phyloP scores from a whole-genome alignment of 2,329 filamentous ascomycete species.

The Sporothrix protearum region DNA sequence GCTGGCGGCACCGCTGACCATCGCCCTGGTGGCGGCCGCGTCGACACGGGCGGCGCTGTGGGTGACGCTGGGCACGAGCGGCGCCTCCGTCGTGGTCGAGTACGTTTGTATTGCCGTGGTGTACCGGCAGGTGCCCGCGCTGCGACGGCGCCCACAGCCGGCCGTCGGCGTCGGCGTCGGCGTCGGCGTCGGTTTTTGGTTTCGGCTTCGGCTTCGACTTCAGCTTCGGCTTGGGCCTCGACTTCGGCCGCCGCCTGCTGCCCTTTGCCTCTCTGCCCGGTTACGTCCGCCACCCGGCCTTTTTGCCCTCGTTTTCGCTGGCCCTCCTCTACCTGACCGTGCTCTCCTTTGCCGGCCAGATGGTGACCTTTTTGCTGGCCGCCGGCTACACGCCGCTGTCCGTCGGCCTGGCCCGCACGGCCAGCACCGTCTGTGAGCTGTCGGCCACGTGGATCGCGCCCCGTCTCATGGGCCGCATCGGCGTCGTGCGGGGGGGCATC shows the following conservation, averaged over 20 bases:
- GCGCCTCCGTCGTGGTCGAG: conserved; percentile 46
- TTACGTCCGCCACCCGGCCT: conserved; percentile 54
- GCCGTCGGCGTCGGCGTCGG: too few species aligned
- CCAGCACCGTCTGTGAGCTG: conserved; percentile 55
- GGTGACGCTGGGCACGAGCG: conserved; percentile 46
- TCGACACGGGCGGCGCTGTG: conserved; percentile 48
- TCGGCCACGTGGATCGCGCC: conserved; percentile 60
- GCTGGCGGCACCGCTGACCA: conserved; percentile 50
- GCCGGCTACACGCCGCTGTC: conserved; percentile 49
- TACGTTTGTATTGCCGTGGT: conserved; percentile 44
- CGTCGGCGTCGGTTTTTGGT: too few species aligned
- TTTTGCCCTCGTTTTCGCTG: conserved; percentile 58
- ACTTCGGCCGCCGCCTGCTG: conserved; percentile 27
- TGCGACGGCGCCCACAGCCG: conserved; percentile 21
- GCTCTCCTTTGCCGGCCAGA: conserved; percentile 57
- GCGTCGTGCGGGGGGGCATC: conserved; percentile 61
- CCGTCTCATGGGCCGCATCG: conserved; percentile 51
- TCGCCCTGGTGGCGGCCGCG: conserved; percentile 46
- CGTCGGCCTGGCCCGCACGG: conserved; percentile 52
- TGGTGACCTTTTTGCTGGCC: conserved; percentile 61
- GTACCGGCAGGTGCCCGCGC: conserved; percentile 29
- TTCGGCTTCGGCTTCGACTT: too few species aligned
- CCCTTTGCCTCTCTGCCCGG: conserved; percentile 35
- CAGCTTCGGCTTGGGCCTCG: too few species aligned
- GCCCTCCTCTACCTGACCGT: conserved; percentile 62